Evolutionary conservation across 2,329 filamentous ascomycete genomes (phyloP).

Genomic region (Monosporascus cannonballus): DNA sequence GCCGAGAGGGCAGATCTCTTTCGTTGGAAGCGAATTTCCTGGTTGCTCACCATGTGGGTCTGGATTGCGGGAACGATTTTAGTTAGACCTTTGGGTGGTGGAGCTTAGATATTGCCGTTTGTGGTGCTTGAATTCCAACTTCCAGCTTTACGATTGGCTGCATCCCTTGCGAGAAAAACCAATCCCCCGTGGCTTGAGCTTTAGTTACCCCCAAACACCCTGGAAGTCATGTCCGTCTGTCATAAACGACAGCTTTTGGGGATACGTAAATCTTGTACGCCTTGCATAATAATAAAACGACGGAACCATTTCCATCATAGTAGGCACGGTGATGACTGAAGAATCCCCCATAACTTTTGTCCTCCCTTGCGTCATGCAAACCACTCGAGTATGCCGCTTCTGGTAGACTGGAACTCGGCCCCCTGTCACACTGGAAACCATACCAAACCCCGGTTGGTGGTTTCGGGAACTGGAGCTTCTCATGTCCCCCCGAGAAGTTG

Average conservation of each 20-base stretch:
- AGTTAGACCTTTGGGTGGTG: too few relatives aligned
- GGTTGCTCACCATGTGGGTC: too few relatives aligned
- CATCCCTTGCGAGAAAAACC: background rate
- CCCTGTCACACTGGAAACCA: background rate
- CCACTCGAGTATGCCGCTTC: background rate
- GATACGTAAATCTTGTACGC: too few relatives aligned
- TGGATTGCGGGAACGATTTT: background rate
- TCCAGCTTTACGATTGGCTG: slow-evolving; percentile 10
- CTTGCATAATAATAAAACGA: too few relatives aligned
- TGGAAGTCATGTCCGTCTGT: too few relatives aligned
- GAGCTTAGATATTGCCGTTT: slow-evolving; percentile 16
- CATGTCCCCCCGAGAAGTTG: background rate
- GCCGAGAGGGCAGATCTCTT: too few relatives aligned
- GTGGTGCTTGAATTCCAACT: slow-evolving; percentile 6
- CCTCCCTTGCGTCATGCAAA: too few relatives aligned
- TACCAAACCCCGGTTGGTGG: background rate
- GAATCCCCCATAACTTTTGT: too few relatives aligned
- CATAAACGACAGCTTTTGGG: too few relatives aligned
- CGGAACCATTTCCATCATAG: too few relatives aligned
- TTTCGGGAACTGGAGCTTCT: slow-evolving; percentile 6
- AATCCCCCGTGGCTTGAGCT: background rate
- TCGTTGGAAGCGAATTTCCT: too few relatives aligned
- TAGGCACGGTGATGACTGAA: too few relatives aligned
- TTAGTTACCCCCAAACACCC: background rate
- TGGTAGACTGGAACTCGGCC: background rate